Evolutionary conservation across 2,329 filamentous ascomycete genomes (phyloP).

Genomic region (Trichoderma sp.): DNA sequence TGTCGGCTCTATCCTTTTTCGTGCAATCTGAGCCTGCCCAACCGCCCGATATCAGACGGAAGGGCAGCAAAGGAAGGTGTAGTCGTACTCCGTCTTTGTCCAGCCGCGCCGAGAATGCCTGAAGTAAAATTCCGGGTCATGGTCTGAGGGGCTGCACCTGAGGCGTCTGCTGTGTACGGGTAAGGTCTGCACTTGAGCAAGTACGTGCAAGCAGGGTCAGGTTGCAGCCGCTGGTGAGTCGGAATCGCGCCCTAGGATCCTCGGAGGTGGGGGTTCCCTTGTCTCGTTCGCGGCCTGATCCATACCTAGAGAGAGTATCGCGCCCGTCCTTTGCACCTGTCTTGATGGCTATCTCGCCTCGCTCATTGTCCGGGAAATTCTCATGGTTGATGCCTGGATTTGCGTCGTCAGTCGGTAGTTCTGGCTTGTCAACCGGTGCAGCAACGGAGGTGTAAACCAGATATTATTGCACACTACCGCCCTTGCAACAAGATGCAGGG

Average conservation of each 20-base stretch:
- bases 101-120: background rate
- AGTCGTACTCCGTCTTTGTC: background rate
- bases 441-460: background rate
- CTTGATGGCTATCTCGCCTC: background rate
- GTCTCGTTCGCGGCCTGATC: too few species aligned
- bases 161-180: background rate
- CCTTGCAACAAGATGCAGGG: background rate
- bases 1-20: background rate
- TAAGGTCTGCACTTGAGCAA: too few species aligned
- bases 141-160: constrained; percentile 9
- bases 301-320: background rate
- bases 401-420: background rate
- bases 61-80: background rate
- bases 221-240: too few species aligned
- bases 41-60: background rate
- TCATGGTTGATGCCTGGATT: background rate
- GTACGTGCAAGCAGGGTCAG: too few species aligned
- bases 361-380: background rate
- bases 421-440: background rate
- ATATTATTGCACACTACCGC: background rate
- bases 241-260: too few species aligned
- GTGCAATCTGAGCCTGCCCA: background rate
- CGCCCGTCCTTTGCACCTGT: too few species aligned
- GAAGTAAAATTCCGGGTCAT: background rate
- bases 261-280: too few species aligned